Conservation (phyloP, 768 basidiomycete genomes). For the Boletus rufocinnamomeus region DNA sequence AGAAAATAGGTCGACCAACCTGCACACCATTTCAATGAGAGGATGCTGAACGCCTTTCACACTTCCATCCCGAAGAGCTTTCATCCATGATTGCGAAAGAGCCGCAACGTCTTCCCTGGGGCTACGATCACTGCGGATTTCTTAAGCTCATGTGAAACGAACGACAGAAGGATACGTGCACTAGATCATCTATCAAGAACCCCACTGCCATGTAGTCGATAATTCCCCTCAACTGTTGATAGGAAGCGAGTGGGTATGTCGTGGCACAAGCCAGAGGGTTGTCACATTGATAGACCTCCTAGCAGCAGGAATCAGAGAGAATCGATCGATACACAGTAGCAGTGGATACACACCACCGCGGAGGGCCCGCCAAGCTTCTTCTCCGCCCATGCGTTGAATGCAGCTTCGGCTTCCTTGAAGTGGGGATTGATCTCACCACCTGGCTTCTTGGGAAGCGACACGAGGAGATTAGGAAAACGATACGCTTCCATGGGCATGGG, state of each 20-base stretch:
- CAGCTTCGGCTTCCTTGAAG: constrained; percentile 26
- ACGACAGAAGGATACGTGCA: background rate
- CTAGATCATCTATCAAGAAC: too few species aligned
- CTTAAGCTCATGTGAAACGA: background rate
- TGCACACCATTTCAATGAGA: constrained; percentile 2
- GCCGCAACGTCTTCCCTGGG: background rate
- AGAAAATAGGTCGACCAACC: background rate
- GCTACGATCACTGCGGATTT: background rate
- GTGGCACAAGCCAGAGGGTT: constrained; percentile 15
- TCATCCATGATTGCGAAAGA: background rate
- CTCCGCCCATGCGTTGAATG: constrained; percentile 4
- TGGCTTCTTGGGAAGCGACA: constrained; percentile 29
- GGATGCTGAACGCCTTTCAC: background rate
- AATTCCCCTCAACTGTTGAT: constrained; percentile 25
- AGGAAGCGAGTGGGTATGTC: constrained; percentile 28
- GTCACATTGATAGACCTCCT: constrained; percentile 31
- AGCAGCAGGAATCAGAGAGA: background rate
- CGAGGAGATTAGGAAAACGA: constrained; percentile 29
- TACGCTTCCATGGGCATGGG: constrained; percentile 9
- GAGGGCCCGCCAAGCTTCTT: background rate
- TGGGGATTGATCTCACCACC: constrained; percentile 29
- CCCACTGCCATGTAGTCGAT: constrained; percentile 13
- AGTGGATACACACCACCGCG: background rate
- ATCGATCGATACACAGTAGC: too few species aligned
- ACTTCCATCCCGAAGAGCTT: background rate